Evolutionary conservation across 495 filamentous ascomycete species (phyloP).

Genomic region (Parmelia sp.): DNA sequence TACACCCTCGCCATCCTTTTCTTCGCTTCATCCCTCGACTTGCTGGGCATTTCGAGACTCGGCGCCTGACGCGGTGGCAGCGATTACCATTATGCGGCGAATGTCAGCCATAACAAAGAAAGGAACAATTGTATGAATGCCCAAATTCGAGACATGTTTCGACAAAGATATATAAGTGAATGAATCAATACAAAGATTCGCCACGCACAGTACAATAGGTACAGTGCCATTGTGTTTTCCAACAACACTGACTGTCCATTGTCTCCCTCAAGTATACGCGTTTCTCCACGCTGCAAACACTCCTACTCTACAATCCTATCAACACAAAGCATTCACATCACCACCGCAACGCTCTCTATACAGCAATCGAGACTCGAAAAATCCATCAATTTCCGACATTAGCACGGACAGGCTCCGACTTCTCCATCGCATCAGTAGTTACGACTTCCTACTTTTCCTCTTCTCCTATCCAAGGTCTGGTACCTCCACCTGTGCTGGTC

Average conservation of each 20-base stretch:
- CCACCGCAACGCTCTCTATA: neutral
- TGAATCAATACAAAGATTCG: constrained; percentile 5
- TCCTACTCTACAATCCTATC: neutral
- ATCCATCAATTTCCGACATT: neutral
- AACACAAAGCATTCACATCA: neutral
- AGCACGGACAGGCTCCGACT: neutral
- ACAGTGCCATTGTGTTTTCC: neutral
- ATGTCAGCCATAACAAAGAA: constrained; percentile 1
- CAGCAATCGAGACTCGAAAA: neutral
- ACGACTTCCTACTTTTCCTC: neutral
- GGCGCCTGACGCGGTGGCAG: neutral
- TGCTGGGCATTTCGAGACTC: constrained; percentile 8
- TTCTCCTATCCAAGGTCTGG: constrained; percentile 4
- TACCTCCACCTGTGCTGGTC: constrained; percentile 14
- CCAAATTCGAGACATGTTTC: neutral
- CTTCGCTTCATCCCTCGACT: constrained; percentile 5
- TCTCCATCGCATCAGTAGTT: neutral
- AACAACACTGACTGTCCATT: neutral
- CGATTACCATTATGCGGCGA: constrained; percentile 11
- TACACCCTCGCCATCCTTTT: neutral
- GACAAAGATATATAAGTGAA: constrained; percentile 1
- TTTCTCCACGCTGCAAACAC: neutral
- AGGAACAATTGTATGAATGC: constrained; percentile 10
- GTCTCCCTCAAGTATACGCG: neutral
- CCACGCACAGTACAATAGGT: neutral